Base-by-base conservation (phyloP, 192 early-diverging fungal genomes). In the Podila minutissima region DNA sequence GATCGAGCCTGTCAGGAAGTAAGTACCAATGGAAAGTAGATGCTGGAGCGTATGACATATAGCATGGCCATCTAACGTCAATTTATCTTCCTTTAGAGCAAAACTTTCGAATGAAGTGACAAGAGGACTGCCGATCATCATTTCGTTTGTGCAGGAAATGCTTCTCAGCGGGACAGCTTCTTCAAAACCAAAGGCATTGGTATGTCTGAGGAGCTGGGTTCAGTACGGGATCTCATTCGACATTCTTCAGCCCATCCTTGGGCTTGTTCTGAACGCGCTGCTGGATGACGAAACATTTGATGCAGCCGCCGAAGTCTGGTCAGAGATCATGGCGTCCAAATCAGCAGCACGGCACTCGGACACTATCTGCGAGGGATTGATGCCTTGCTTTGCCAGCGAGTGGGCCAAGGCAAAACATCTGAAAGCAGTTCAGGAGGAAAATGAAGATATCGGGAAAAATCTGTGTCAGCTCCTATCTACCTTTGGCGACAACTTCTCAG, bases 401-500 rank as follows among this genome's bases (percentile, higher is more conserved):
- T 86, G 82, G 74, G 82, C 85, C 19, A 75, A 79, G 61, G 31
- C 63, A 3, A 83, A 85, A 50, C 85, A 85, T 65, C 58, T 76
- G n/a, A 71, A 74, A 11, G 74, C 77, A 62, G 81, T 88, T 37
- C 51, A 83, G 49, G 50, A 69, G 64, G 88, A 90, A 26, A 77
- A 74, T 49, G 87, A 92, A 68, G 90, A 91, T 15, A 65, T 83
- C 15, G 32, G 82, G 9, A 87, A 82, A 64, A 68, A 67, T 57
- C 59, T 91, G 2, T 87, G 86, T 35, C 76, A 82, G 37, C 72
- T 92, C 11, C 72, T 91, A 13, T 86, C 86, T 9, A 74, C 83
- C 15, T 89, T 87, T 82, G 90, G 86, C 4, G 91, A 92, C 69
- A 87, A 83, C 28, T 90, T 85, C 64, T 72, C 83, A 0, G 87